phyloP scores from a whole-genome alignment of 257 asterid genomes.

The Nicotiana knightiana region DNA sequence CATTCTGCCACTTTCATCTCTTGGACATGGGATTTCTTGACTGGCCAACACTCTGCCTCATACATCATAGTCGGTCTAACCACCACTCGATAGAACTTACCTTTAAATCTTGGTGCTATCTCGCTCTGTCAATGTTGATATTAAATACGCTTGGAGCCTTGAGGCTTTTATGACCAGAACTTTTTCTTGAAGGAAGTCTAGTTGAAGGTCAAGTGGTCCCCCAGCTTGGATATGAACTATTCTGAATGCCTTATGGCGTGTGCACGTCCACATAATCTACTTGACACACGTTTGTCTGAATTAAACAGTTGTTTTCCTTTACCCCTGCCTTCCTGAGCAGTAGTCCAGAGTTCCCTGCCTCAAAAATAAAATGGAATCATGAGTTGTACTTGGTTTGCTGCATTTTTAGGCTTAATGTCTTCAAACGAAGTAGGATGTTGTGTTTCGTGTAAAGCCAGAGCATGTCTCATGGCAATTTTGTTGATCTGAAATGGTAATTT shows the following conservation, averaged over 20 bases:
- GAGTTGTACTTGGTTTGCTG: neutral
- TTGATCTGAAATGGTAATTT: neutral
- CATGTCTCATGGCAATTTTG: neutral
- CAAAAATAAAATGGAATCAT: neutral
- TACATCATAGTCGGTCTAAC: too few relatives aligned
- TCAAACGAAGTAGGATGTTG: neutral
- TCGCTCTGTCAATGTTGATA: too few relatives aligned
- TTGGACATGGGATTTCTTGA: too few relatives aligned
- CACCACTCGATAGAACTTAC: too few relatives aligned
- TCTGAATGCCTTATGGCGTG: neutral
- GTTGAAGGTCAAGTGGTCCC: slow-evolving; percentile 1
- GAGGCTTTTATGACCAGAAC: too few relatives aligned
- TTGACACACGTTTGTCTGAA: neutral
- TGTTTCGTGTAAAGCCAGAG: neutral
- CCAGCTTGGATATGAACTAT: neutral
- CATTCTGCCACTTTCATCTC: too few relatives aligned
- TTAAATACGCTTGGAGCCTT: too few relatives aligned
- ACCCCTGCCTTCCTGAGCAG: neutral
- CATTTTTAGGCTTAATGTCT: neutral
- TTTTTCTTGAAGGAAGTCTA: neutral
- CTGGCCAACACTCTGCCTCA: too few relatives aligned
- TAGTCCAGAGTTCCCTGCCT: neutral
- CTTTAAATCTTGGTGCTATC: too few relatives aligned
- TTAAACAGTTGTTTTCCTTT: neutral
- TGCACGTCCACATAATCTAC: neutral